phyloP scores from a whole-genome alignment of 1,284 basidiomycete genomes.

The Rhodofomes roseus region DNA sequence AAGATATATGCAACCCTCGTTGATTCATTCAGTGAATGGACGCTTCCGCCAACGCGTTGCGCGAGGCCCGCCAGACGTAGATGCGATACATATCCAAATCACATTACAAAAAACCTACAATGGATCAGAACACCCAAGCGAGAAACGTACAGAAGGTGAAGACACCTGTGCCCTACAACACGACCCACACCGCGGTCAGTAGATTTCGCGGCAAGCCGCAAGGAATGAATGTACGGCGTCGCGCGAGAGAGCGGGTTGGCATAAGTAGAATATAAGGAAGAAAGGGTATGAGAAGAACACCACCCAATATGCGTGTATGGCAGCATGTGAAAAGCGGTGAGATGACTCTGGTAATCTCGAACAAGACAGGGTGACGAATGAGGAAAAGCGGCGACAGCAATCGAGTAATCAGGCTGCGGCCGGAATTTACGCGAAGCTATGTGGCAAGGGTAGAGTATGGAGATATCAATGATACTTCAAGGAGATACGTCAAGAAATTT shows the following conservation, averaged over 20 bases:
- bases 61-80: neutral
- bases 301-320: neutral
- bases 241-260: neutral
- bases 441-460: neutral
- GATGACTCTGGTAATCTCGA: neutral
- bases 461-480: neutral
- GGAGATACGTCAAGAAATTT: neutral
- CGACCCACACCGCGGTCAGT: neutral
- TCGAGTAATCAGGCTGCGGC: neutral
- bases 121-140: neutral
- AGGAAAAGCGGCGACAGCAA: neutral
- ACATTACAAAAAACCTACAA: conserved; percentile 1
- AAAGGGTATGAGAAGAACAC: neutral
- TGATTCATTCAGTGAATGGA: no score
- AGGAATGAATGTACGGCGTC: neutral
- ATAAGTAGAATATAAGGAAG: neutral
- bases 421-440: neutral
- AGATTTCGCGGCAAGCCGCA: neutral
- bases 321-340: neutral
- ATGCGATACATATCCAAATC: neutral
- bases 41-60: no score
- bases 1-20: no score
- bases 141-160: neutral
- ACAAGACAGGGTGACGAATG: neutral
- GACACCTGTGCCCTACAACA: conserved; percentile 1